Evolutionary conservation across 2,329 filamentous ascomycete species (phyloP).

Genomic region (Venturia nashicola): DNA sequence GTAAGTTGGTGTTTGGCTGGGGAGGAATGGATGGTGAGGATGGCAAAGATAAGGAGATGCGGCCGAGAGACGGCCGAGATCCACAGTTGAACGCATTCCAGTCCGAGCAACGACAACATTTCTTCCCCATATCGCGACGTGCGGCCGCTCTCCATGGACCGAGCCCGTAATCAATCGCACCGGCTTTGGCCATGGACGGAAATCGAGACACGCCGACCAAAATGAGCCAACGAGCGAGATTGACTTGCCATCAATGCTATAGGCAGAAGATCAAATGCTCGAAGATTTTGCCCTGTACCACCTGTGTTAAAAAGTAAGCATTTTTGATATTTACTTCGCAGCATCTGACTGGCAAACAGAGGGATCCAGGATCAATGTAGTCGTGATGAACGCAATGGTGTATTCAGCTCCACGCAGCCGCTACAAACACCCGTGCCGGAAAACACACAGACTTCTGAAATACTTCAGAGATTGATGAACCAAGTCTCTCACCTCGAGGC

Average conservation of each 20-base stretch:
- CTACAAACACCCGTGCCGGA: not conserved
- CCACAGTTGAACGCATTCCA: not conserved
- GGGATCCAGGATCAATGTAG: constrained; percentile 14
- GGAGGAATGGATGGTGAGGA: not conserved
- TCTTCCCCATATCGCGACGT: not conserved
- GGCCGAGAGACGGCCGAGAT: not conserved
- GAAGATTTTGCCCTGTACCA: constrained; percentile 29
- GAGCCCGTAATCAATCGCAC: not conserved
- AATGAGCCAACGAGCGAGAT: not conserved
- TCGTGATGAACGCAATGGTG: constrained; percentile 11
- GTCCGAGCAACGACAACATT: not conserved
- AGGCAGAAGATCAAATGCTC: constrained; percentile 27
- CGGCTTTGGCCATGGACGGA: not conserved
- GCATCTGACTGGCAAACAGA: constrained; percentile 7
- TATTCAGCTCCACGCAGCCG: not conserved
- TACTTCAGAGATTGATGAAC: not conserved
- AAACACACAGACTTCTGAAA: not conserved
- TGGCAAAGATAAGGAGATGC: not conserved
- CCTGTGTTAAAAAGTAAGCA: constrained; percentile 23
- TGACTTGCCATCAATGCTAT: constrained; percentile 19
- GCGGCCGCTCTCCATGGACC: not conserved
- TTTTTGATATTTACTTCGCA: not conserved
- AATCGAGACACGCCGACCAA: not conserved
- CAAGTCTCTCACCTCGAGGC: constrained; percentile 1
- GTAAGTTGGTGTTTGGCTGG: not conserved